These are phyloP conservation scores for Acidiella bohemica DNA, from an alignment of 495 filamentous ascomycete genomes.

Conservation along the genomic window DNA sequence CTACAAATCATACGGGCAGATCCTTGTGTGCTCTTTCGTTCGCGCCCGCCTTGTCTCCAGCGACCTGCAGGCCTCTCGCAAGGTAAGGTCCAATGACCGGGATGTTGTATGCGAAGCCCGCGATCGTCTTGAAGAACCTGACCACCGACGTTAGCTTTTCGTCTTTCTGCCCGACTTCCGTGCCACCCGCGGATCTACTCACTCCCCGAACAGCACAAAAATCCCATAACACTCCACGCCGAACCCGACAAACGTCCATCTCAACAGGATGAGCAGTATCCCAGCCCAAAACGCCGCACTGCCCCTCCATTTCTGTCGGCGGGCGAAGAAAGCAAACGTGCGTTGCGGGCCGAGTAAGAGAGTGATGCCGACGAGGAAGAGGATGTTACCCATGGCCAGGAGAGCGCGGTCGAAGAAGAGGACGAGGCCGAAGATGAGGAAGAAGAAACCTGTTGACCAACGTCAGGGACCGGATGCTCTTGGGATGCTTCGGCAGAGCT, in stretches of 20 bases:
- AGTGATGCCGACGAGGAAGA: conserved; percentile 90
- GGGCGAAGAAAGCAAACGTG: conserved; percentile 83
- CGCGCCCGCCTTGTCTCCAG: conserved; percentile 35
- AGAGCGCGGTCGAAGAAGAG: conserved; percentile 97
- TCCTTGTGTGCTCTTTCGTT: conserved; percentile 20
- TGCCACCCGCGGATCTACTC: neutral
- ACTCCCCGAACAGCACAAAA: conserved; percentile 86
- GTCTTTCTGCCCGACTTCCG: too few relatives aligned
- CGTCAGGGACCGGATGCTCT: neutral
- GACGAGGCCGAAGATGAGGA: conserved; percentile 81
- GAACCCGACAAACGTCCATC: conserved; percentile 85
- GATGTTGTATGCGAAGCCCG: conserved; percentile 68
- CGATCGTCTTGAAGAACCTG: conserved; percentile 46
- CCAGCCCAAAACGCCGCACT: conserved; percentile 81
- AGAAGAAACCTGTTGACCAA: conserved; percentile 53
- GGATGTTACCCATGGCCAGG: conserved; percentile 91
- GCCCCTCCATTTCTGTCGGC: conserved; percentile 80
- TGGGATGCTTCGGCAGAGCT: neutral
- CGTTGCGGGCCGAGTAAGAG: conserved; percentile 90
- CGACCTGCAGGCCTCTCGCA: conserved; percentile 51
- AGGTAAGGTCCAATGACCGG: conserved; percentile 80
- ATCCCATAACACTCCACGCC: conserved; percentile 84
- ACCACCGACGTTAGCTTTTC: too few relatives aligned
- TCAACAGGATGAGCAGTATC: conserved; percentile 68
- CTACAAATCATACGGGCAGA: conserved; percentile 15